Base-by-base conservation (phyloP, 495 filamentous ascomycete species). In the Letharia columbiana region DNA sequence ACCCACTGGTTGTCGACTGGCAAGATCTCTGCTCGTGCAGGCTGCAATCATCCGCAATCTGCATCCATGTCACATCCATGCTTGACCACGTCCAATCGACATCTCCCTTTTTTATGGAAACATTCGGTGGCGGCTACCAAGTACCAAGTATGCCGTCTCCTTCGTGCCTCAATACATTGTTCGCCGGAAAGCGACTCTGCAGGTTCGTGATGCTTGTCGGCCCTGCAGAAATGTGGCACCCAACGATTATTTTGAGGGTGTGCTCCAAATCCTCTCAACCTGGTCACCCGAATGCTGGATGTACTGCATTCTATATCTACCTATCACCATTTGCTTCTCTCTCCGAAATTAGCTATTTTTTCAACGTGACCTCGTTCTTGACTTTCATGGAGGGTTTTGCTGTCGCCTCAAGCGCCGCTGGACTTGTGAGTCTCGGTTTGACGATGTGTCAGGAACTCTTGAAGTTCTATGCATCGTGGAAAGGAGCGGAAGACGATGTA, bases 401-500 rank as follows among this genome's bases (percentile, higher is more conserved):
- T n/a, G 50, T 64, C 39, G 66, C 60, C 41, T 33, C 58, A 31
- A 61, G 67, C 54, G 60, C 60, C 20, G 68, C 60, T 41, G 68
- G 68, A 13, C 13, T 70, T 20, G 37, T 70, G 33, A 71, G 63
- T 41, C 42, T 70, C 3, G 69, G 69, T 50, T 35, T 70, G 33
- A 61, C 50, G 4, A 41, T 70, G 15, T 70, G 69, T 47, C 17
- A 61, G 23, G 69, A 57, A 20, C 37, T 70, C 33, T 20, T 70
- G 45, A 35, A 33, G 2, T 70, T 68, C 45, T 70, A 70, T 60
- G 28, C 0, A 6, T 70, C 68, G 20, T 66, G 62, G 50, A 64
- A 62, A 67, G 69, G 28, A 39, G 64, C 61, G 23, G 41, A 54
- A 39, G 57, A 50, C 28, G 68, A 70, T 57, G 47, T 70, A 15